Evolutionary conservation across 768 basidiomycete species (phyloP).

Genomic region (Termitomyces sp.): DNA sequence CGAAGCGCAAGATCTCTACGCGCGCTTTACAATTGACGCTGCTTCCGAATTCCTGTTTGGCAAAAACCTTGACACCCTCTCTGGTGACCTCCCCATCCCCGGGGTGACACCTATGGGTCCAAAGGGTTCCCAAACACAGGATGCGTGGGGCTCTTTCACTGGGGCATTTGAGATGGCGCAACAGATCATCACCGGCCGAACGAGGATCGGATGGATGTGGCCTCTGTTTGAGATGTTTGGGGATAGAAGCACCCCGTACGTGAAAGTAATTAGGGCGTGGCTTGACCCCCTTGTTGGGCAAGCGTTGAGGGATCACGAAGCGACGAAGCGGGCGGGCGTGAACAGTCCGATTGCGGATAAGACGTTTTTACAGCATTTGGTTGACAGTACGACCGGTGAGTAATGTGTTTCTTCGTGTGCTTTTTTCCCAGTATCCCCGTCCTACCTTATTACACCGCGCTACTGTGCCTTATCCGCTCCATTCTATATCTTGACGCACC

Average conservation of each 20-base stretch:
- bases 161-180: conserved; percentile 58
- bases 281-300: conserved; percentile 60
- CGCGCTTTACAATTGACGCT: conserved; percentile 66
- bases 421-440: background rate
- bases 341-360: conserved; percentile 41
- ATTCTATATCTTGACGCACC: background rate
- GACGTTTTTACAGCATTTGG: conserved; percentile 66
- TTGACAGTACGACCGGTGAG: conserved; percentile 61
- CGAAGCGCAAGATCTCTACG: conserved; percentile 66
- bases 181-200: conserved; percentile 44
- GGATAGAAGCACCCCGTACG: conserved; percentile 47
- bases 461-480: background rate
- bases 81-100: conserved; percentile 47
- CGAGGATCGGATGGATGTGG: conserved; percentile 53
- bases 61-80: conserved; percentile 57
- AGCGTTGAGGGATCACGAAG: conserved; percentile 44
- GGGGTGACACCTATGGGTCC: conserved; percentile 42
- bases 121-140: conserved; percentile 58
- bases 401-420: background rate
- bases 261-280: conserved; percentile 51
- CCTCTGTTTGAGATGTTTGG: conserved; percentile 55
- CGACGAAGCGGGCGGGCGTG: conserved; percentile 33
- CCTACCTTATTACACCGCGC: background rate
- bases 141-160: conserved; percentile 60
- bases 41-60: conserved; percentile 76